Conservation (phyloP, 306 rosid species). For the Medicago arabica region DNA sequence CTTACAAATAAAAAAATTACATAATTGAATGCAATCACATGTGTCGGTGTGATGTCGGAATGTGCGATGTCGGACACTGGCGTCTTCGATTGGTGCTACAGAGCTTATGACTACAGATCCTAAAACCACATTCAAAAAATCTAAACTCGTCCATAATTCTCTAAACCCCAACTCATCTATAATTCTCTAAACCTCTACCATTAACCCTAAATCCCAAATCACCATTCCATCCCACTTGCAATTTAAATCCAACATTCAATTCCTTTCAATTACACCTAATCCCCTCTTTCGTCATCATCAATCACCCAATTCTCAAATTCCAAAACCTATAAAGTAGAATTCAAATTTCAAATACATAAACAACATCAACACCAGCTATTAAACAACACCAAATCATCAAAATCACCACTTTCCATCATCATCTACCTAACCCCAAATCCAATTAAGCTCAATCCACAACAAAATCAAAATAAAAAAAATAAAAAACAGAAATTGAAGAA, state of each 20-base stretch:
- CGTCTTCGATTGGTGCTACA: too few species aligned
- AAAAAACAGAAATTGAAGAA: neutral
- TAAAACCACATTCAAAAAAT: conserved; percentile 2
- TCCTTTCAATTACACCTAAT: neutral
- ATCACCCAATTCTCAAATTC: neutral
- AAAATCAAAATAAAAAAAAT: neutral
- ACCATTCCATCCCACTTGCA: neutral
- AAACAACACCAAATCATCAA: neutral
- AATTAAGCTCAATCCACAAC: conserved; percentile 26
- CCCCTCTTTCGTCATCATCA: neutral
- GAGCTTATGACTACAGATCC: neutral
- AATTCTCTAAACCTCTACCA: neutral
- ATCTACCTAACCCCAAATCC: neutral
- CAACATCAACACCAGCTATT: neutral
- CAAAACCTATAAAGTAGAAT: neutral
- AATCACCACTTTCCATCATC: conserved; percentile 1
- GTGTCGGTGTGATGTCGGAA: too few species aligned
- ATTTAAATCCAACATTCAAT: neutral
- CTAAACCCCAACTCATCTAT: neutral
- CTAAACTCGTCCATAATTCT: neutral
- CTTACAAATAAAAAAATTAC: too few species aligned
- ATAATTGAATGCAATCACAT: too few species aligned
- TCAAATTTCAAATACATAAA: neutral
- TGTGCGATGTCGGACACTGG: too few species aligned
- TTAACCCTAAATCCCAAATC: conserved; percentile 7